Percentiles rank a stretch among this genome's conserved stretches.
Evolutionary conservation across 1,284 basidiomycete species (phyloP).

Genomic region (Trametes pubescens): DNA sequence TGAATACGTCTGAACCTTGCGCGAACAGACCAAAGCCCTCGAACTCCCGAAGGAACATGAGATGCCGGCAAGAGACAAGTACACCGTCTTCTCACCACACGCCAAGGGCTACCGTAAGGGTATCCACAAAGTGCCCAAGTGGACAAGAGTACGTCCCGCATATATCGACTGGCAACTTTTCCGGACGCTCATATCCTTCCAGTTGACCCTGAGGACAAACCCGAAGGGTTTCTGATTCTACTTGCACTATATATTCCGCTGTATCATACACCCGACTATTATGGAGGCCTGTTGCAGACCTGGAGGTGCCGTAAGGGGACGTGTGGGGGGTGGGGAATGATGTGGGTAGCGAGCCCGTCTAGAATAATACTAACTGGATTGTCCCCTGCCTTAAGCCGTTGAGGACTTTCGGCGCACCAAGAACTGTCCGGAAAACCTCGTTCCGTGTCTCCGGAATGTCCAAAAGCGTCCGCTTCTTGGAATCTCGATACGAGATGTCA

Average conservation of each 20-base stretch:
- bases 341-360: constrained; percentile 36
- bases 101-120: constrained; percentile 87
- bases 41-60: constrained; percentile 88
- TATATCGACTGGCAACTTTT: constrained; percentile 11
- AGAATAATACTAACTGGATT: constrained; percentile 80
- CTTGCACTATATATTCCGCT: constrained; percentile 33
- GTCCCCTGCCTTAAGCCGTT: constrained; percentile 74
- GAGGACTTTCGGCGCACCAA: constrained; percentile 67
- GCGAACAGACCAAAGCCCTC: constrained; percentile 67
- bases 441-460: constrained; percentile 85
- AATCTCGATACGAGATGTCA: constrained; percentile 73
- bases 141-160: constrained; percentile 79
- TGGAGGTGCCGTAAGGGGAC: constrained; percentile 26
- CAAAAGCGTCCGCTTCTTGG: constrained; percentile 76
- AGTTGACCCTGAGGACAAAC: constrained; percentile 87
- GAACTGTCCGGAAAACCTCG: constrained; percentile 79
- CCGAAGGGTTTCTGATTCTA: constrained; percentile 84
- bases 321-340: constrained; percentile 17
- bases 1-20: constrained; percentile 3
- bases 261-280: constrained; percentile 36
- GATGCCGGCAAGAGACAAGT: constrained; percentile 93
- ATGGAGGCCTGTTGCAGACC: constrained; percentile 34
- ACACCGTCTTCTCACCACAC: constrained; percentile 87
- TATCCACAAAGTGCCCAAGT: constrained; percentile 96
- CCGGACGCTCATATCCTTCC: constrained; percentile 23